Evolutionary conservation across 2,329 filamentous ascomycete species (phyloP), one percentile per base, ranked within the genome.

Genomic region (Fusarium succisae): DNA sequence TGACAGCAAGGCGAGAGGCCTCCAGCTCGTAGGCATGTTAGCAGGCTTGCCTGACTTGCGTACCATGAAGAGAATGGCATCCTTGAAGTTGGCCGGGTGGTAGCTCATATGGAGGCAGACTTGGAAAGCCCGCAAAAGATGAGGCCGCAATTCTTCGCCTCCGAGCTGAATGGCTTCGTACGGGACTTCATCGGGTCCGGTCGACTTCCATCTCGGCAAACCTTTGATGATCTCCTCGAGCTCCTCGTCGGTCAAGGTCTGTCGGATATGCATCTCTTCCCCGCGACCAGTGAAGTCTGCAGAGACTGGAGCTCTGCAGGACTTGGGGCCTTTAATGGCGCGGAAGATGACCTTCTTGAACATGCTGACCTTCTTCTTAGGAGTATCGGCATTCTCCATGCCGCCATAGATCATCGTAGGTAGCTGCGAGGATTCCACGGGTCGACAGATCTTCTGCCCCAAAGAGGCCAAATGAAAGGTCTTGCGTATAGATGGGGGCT

Each of bases 361-460:
- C 24, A 47, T 14, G 8, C 10, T 4, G 18, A 47, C 6, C 24
- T 28, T 47, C 12, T 6, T 5, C 1, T 6, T 0, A 5, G 26
- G 3, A 10, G 44, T 47, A 5, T 28, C 4, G 44, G 24, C 44
- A 6, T 28, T 1, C 26, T 14, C 4, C 44, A 20, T 9, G 15
- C 15, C 10, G 41, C 8, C 1, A 0, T 47, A 7, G 3, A 14
- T 47, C 44, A 47, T 47, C 24, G 44, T 14, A 22, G 44, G 44
- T 10, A 47, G 5, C 44, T 47, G 24, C 17, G 12, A 47, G 12
- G 44, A 47, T 26, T 47, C 44, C 24, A 47, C 11, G 26, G 44
- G 44, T 28, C 44, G 44, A 47, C 44, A 7, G 12, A 47, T 47
- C 44, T 47, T 47, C 44, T 47, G 24, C 17, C 44, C 24, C 44